These are phyloP conservation scores for Penicillium robsamsonii DNA, from an alignment of 495 filamentous ascomycete species.

Conservation along the genomic window DNA sequence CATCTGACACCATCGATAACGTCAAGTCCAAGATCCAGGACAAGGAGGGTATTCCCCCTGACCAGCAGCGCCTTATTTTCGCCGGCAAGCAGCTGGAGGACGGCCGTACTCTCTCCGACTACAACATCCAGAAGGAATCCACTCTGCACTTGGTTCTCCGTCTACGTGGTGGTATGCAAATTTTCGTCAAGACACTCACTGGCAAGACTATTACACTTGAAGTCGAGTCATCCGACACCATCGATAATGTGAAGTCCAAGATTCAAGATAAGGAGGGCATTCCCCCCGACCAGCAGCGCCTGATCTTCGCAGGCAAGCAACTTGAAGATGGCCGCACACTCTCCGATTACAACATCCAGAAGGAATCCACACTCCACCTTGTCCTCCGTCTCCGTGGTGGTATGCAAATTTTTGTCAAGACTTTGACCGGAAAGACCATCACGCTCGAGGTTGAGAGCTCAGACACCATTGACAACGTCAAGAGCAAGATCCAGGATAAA, in stretches of 20 bases:
- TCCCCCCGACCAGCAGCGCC: conserved; percentile 87
- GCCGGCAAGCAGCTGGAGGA: conserved; percentile 73
- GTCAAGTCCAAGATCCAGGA: conserved; percentile 82
- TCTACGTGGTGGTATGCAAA: conserved; percentile 74
- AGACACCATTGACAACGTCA: conserved; percentile 92
- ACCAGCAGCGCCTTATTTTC: conserved; percentile 75
- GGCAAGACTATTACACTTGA: conserved; percentile 73
- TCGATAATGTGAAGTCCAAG: conserved; percentile 98
- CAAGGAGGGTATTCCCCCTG: conserved; percentile 75
- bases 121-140: conserved; percentile 73
- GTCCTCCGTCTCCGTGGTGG: conserved; percentile 97
- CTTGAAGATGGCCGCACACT: conserved; percentile 90
- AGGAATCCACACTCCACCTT: conserved; percentile 95
- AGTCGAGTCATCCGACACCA: conserved; percentile 81
- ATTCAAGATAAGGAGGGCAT: conserved; percentile 98
- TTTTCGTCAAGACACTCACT: conserved; percentile 69
- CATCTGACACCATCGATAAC: conserved; percentile 94
- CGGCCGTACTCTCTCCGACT: conserved; percentile 67
- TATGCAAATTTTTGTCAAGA: conserved; percentile 97
- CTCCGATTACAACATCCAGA: conserved; percentile 98
- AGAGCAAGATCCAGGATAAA: conserved; percentile 91
- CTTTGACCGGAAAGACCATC: conserved; percentile 88
- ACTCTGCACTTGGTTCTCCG: conserved; percentile 69
- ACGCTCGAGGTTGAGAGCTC: conserved; percentile 86
- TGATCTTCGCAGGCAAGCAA: conserved; percentile 98